Percentiles rank a stretch among this genome's conserved stretches.
Evolutionary conservation across 139 green algal species (phyloP).

Genomic region (Edaphochlamys debaryana): DNA sequence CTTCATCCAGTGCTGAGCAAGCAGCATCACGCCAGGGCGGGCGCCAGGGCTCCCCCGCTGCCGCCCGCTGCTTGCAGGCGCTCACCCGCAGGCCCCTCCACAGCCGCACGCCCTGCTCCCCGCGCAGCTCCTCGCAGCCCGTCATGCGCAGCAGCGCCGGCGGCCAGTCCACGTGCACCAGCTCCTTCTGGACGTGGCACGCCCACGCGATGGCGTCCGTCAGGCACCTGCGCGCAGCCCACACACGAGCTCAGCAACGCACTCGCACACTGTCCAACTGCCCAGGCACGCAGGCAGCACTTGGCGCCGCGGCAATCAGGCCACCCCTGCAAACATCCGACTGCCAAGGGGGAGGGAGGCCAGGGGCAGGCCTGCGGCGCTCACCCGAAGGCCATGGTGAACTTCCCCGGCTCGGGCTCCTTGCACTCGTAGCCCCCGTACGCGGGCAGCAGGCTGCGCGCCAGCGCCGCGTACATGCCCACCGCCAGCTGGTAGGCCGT

Average conservation of each 20-base stretch:
- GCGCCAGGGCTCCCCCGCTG: no score
- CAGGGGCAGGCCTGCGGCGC: no score
- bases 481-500: slow-evolving; percentile 71
- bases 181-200: slow-evolving; percentile 71
- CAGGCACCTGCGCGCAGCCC: slow-evolving; percentile 27
- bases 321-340: neutral
- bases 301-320: no score
- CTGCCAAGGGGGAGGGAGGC: no score
- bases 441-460: slow-evolving; percentile 68
- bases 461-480: slow-evolving; percentile 51
- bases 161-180: slow-evolving; percentile 78
- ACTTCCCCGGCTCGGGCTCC: slow-evolving; percentile 83
- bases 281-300: neutral
- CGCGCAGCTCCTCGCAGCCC: slow-evolving; percentile 57
- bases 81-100: slow-evolving; percentile 79
- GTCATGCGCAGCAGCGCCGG: slow-evolving; percentile 64
- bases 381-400: slow-evolving; percentile 77
- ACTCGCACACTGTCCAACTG: no score
- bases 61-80: no score
- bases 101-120: slow-evolving; percentile 49
- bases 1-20: no score
- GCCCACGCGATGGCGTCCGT: slow-evolving; percentile 63
- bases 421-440: slow-evolving; percentile 90
- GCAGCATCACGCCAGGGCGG: no score
- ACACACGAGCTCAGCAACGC: no score